phyloP scores from a whole-genome alignment of 768 basidiomycete species.

The Mrakia frigida region DNA sequence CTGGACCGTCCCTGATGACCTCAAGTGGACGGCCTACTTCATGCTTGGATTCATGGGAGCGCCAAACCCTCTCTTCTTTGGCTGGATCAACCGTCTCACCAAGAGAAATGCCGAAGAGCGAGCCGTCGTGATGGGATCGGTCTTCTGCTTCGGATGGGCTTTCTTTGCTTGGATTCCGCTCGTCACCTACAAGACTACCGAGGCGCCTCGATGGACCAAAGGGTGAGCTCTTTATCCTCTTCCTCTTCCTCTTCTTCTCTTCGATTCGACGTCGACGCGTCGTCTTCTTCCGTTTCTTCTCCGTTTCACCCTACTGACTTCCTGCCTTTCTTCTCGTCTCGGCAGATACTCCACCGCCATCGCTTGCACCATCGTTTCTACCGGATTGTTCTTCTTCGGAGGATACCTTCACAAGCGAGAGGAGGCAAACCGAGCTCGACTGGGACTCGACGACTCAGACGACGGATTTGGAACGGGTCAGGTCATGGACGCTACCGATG shows the following conservation, averaged over 20 bases:
- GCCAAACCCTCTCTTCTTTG: constrained; percentile 15
- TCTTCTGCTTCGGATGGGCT: constrained; percentile 19
- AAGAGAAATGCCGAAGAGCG: constrained; percentile 16
- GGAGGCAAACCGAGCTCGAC: constrained; percentile 12
- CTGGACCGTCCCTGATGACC: constrained; percentile 20
- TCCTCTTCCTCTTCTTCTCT: no score
- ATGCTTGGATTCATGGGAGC: constrained; percentile 26
- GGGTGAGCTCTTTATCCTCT: background rate
- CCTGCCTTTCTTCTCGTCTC: no score
- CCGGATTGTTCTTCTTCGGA: constrained; percentile 19
- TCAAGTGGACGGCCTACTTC: constrained; percentile 26
- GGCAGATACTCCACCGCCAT: background rate
- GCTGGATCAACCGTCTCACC: constrained; percentile 25
- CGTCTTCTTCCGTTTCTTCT: no score
- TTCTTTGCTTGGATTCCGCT: constrained; percentile 25
- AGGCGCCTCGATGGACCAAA: background rate
- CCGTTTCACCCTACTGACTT: no score
- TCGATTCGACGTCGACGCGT: no score
- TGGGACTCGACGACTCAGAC: constrained; percentile 12
- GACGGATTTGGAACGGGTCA: background rate
- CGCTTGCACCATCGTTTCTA: constrained; percentile 19
- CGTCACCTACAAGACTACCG: constrained; percentile 14
- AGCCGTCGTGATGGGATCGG: constrained; percentile 14
- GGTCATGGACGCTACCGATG: background rate
- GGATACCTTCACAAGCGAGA: constrained; percentile 27